Evolutionary conservation across 1,284 basidiomycete species (phyloP).

Genomic region (Ganoderma leucocontextum): DNA sequence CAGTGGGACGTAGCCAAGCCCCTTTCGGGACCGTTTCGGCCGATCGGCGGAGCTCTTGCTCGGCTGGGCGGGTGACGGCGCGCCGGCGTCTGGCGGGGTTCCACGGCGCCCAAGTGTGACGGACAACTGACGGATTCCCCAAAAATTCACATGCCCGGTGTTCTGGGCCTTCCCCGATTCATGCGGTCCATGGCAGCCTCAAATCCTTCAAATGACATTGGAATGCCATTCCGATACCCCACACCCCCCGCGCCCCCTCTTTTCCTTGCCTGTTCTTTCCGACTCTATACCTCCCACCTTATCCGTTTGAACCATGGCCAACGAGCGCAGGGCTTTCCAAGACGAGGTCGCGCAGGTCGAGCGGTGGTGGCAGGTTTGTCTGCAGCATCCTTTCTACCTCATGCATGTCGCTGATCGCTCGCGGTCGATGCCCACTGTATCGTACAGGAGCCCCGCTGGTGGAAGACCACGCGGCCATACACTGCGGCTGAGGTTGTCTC

Average conservation of each 20-base stretch:
- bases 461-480: slow-evolving; percentile 88
- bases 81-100: slow-evolving; percentile 31
- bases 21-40: slow-evolving; percentile 27
- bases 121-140: slow-evolving; percentile 1
- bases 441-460: slow-evolving; percentile 84
- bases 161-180: slow-evolving; percentile 19
- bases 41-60: slow-evolving; percentile 17
- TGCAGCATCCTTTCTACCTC: slow-evolving; percentile 8
- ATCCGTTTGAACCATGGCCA: slow-evolving; percentile 50
- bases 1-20: background rate
- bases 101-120: slow-evolving; percentile 20
- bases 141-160: slow-evolving; percentile 31
- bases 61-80: slow-evolving; percentile 25
- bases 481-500: slow-evolving; percentile 93
- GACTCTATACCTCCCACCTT: background rate
- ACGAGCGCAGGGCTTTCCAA: slow-evolving; percentile 55
- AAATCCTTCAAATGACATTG: slow-evolving; percentile 26
- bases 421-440: slow-evolving; percentile 13
- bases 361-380: slow-evolving; percentile 89
- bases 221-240: slow-evolving; percentile 23
- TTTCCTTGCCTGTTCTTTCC: slow-evolving; percentile 6
- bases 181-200: slow-evolving; percentile 29
- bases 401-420: slow-evolving; percentile 7
- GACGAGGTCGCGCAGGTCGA: slow-evolving; percentile 57
- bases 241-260: slow-evolving; percentile 17